Base-by-base conservation (phyloP, 441 rosid species). In the Theobroma grandiflorum region DNA sequence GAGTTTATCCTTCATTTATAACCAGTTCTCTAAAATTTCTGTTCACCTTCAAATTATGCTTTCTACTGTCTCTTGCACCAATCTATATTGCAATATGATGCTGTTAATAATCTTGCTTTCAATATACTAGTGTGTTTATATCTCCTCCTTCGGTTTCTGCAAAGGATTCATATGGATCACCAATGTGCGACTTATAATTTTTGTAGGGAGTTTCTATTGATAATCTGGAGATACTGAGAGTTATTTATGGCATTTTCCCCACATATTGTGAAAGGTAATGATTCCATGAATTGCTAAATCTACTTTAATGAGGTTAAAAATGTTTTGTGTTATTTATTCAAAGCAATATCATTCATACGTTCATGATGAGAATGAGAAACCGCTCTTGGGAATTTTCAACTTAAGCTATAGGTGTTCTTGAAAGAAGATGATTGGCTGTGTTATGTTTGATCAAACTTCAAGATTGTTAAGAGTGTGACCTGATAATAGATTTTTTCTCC, bases 181-280 rank as follows among this genome's bases (percentile, higher is more conserved):
- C 33, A 75, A 63, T 62, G 20, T 40, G 42, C 52, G 22, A 31
- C 69, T 84, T 65, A 65, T 38, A 79, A 26, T 52, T 33, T 73
- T 79, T 74, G 74, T 81, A 96, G 98, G 97, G 90, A 82, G 92
- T 95, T 63, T 83, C 92, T 74, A 89, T 95, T 67, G 95, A 92
- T 18, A 85, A 88, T 82, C 81, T 95, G 84, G 89, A 96, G 90
- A 91, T 96, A 82, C 83, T 84, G 66, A 86, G 99, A 91, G 98
- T 95, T 69, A 83, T 93, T 78, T 96, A 95, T 74, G 99, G 99
- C 70, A 92, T 95, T 78, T 96, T 96, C 82, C 99, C 99, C 78
- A 96, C 98, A 14, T 91, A 88, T 81, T 84, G 89, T 12, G 92
- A 88, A 79, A 95, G 99, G 99, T 96, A 87, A 82, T 35, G 35